A percentile compares a stretch with the other conserved stretches of the same genome.
Conservation (phyloP, 768 basidiomycete species). For the Lactarius akahatsu region DNA sequence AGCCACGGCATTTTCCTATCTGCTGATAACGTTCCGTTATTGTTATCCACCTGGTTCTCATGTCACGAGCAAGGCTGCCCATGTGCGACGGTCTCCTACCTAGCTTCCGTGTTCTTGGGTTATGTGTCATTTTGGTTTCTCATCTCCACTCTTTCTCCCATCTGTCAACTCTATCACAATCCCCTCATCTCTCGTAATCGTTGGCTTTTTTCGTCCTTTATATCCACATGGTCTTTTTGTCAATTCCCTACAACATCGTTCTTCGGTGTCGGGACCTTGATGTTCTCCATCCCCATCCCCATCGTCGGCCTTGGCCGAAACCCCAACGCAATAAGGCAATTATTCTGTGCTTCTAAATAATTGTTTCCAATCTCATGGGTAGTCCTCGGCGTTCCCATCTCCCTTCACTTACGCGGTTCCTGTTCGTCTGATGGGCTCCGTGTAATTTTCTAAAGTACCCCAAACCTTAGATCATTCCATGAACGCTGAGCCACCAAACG, state of each 20-base stretch:
- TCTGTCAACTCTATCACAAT: conserved; percentile 1
- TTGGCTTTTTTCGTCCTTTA: not conserved
- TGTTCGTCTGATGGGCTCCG: conserved; percentile 13
- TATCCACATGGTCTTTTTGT: conserved; percentile 6
- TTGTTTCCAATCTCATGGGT: conserved; percentile 1
- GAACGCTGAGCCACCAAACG: conserved; percentile 5
- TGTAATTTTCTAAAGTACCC: conserved; percentile 14
- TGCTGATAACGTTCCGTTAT: not conserved
- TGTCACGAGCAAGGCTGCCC: not conserved
- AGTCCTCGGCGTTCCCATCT: conserved; percentile 18
- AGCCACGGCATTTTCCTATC: not conserved
- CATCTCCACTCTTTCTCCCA: conserved; percentile 1
- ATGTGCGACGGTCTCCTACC: conserved; percentile 1
- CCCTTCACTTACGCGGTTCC: conserved; percentile 9
- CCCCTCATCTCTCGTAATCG: not conserved
- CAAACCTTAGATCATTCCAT: conserved; percentile 26
- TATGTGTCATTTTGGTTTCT: not conserved
- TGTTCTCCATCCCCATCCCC: not conserved
- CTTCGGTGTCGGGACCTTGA: not conserved
- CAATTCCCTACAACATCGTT: not conserved
- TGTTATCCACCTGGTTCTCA: not conserved
- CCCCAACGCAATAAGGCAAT: not conserved
- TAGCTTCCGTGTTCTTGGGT: not conserved
- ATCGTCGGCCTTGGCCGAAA: conserved; percentile 15
- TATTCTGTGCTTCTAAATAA: conserved; percentile 12